phyloP scores from a whole-genome alignment of 2,329 filamentous ascomycete species.

The Blumeria graminis region DNA sequence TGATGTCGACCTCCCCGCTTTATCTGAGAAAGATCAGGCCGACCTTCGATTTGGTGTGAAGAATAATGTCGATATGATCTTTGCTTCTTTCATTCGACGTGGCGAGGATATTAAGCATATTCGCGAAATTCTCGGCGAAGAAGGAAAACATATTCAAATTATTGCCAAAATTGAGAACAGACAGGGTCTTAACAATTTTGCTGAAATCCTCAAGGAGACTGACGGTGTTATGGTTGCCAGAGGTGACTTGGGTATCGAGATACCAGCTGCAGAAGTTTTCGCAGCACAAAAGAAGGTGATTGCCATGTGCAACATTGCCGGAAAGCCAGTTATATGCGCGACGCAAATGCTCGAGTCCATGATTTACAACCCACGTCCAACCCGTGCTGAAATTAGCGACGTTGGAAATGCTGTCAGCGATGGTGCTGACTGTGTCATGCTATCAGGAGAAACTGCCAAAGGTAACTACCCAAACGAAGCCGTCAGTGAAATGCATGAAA shows the following conservation, averaged over 20 bases:
- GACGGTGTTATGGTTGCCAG: conserved; percentile 99
- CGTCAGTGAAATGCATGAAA: conserved; percentile 94
- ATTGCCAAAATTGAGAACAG: conserved; percentile 99
- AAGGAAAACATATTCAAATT: conserved; percentile 93
- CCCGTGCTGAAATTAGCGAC: conserved; percentile 93
- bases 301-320: conserved; percentile 97
- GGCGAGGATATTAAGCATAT: conserved; percentile 85
- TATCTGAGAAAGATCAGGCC: conserved; percentile 93
- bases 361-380: conserved; percentile 98
- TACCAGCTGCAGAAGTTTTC: conserved; percentile 94
- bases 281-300: conserved; percentile 99
- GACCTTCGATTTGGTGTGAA: conserved; percentile 91
- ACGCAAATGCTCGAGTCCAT: conserved; percentile 99
- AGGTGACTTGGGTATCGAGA: conserved; percentile 96
- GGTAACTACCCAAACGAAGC: conserved; percentile 81
- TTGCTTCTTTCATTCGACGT: conserved; percentile 92
- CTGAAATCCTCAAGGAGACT: conserved; percentile 83
- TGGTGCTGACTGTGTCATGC: conserved; percentile 97
- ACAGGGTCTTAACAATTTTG: conserved; percentile 98
- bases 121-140: conserved; percentile 68
- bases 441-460: conserved; percentile 98
- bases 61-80: conserved; percentile 98
- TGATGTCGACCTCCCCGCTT: conserved; percentile 87
- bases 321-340: conserved; percentile 96
- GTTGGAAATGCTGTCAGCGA: conserved; percentile 96